Evolutionary conservation across 495 filamentous ascomycete genomes (phyloP).

Genomic region (Aspergillus ellipticus): DNA sequence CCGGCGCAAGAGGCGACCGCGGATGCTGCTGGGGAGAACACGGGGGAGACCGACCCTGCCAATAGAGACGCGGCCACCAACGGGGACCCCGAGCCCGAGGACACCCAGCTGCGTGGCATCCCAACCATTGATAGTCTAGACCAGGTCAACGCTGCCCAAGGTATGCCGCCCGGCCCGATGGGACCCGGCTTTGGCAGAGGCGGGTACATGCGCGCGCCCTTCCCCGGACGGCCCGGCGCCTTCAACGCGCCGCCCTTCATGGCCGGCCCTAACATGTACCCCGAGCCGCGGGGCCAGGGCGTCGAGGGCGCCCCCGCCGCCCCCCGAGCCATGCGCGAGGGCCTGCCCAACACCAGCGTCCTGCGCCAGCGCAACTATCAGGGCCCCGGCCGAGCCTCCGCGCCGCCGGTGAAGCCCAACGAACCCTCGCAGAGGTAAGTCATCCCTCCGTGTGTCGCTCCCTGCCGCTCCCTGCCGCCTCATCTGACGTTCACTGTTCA

Average conservation of each 20-base stretch:
- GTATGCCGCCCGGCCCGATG: conserved; percentile 15
- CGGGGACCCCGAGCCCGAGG: conserved; percentile 6
- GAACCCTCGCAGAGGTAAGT: conserved; percentile 38
- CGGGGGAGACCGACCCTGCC: conserved; percentile 1
- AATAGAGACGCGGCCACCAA: background rate
- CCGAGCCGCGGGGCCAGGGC: conserved; percentile 51
- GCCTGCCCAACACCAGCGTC: conserved; percentile 71
- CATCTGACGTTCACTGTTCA: background rate
- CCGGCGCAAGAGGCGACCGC: conserved; percentile 13
- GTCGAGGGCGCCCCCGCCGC: conserved; percentile 82
- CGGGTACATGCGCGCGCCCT: conserved; percentile 32
- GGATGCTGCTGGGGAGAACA: no score
- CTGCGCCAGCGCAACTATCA: conserved; percentile 40
- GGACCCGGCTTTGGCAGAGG: conserved; percentile 36
- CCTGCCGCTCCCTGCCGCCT: background rate
- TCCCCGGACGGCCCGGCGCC: conserved; percentile 22
- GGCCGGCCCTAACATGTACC: conserved; percentile 21
- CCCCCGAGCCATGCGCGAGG: conserved; percentile 89
- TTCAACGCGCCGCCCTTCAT: conserved; percentile 25
- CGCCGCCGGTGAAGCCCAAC: conserved; percentile 21
- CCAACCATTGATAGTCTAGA: conserved; percentile 46
- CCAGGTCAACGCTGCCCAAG: conserved; percentile 19
- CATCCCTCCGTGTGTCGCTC: background rate
- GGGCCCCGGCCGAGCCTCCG: conserved; percentile 24
- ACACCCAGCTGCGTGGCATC: conserved; percentile 37